A percentile compares a stretch with the other conserved stretches of the same genome.
Conservation (phyloP, 2,329 filamentous ascomycete genomes). For the Ophiostoma himal-ulmi region DNA sequence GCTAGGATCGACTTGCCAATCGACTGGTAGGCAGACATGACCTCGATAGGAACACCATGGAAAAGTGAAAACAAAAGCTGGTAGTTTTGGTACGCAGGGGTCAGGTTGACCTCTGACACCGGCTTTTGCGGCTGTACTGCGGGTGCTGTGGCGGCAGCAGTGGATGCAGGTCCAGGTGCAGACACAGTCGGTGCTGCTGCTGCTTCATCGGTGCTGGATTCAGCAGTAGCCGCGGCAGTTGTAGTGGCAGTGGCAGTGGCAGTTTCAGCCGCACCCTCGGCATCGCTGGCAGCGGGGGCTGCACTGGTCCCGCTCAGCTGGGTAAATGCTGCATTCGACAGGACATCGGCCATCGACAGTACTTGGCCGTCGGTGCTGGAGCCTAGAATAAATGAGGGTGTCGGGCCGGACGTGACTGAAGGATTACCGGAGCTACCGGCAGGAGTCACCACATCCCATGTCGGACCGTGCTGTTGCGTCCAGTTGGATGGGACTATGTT, state of each 20-base stretch:
- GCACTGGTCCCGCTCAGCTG: not conserved
- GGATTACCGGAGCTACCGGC: not conserved
- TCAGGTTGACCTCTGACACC: constrained; percentile 40
- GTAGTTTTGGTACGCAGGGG: constrained; percentile 60
- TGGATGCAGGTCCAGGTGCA: not conserved
- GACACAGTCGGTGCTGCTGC: not conserved
- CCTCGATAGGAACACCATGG: constrained; percentile 68
- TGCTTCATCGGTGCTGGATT: not conserved
- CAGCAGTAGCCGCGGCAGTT: not conserved
- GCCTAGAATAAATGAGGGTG: not conserved
- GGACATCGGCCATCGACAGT: constrained; percentile 3
- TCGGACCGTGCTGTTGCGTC: constrained; percentile 33
- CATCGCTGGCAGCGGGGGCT: not conserved
- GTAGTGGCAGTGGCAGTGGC: not conserved
- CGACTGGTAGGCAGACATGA: constrained; percentile 80
- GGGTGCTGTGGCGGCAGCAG: not conserved
- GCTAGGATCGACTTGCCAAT: constrained; percentile 75
- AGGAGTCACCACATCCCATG: constrained; percentile 17
- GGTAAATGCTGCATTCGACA: constrained; percentile 1
- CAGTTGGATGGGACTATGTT: constrained; percentile 67
- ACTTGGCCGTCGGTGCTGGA: not conserved
- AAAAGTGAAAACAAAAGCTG: constrained; percentile 70
- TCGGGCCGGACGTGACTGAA: not conserved
- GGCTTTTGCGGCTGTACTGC: constrained; percentile 33
- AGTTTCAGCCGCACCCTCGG: not conserved